Evolutionary conservation across 2,329 filamentous ascomycete genomes (phyloP), one percentile per base, ranked within the genome.

Genomic region (Cercospora brassicicola): DNA sequence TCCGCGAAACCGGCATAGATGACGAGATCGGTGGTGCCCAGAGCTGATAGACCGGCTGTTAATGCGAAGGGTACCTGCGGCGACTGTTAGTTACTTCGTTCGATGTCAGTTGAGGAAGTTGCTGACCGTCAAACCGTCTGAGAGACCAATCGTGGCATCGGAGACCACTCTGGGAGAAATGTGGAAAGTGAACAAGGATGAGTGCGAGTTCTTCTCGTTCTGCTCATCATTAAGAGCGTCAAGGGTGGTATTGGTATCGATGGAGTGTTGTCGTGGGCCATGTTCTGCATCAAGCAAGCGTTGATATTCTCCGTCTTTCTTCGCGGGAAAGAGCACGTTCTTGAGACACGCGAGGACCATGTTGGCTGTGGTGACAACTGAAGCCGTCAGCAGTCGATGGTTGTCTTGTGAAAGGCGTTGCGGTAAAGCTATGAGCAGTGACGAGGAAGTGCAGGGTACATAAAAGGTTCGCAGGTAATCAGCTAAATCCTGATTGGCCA

Each of bases 121-220:
- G 59, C 59, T 48, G 23, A 82, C 81, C 0, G 81, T 82, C 65
- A 82, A 71, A 33, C 81, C 81, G 67, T 82, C 81, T 15, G 79
- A 80, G 18, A 81, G 73, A 13, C 81, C 81, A 55, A 82, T 77
- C 8, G 80, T 82, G 6, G 78, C 77, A 70, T 82, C 80, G 6
- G 83, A 83, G 55, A 85, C 78, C 56, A 83, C 80, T 20, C 83
- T 79, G 9, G 78, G 74, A 48, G 74, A 74, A 65, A 78, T 71
- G 30, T 70, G 71, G 42, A 66, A 62, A 7, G 28, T 51, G 15
- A 53, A 20, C 18, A 65, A 6, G 3, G 67, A 62, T 1, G 11
- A 5, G 5, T 0, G 33, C 4, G 18, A 23, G 45, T 59, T n/a
- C 28, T 28, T 18, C 26, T 57, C 31, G 51, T 62, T 33, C 6